These are phyloP conservation scores for Sarcocystis neurona DNA, from an alignment of 169 alveolate genomes.

Conservation along the genomic window DNA sequence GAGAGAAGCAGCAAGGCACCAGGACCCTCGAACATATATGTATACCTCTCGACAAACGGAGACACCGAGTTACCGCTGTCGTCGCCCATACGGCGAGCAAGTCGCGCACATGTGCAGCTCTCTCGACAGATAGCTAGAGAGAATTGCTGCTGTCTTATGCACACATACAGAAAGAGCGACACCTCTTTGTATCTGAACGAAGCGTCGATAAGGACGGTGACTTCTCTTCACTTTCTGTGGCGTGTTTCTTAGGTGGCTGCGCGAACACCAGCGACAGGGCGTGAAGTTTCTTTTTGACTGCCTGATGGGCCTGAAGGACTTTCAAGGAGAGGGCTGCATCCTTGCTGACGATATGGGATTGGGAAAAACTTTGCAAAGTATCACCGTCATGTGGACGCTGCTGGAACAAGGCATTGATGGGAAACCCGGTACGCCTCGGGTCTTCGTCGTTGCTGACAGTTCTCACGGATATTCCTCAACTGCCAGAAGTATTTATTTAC, in stretches of 20 bases:
- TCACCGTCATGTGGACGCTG: slow-evolving; percentile 87
- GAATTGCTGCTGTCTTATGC: too few species aligned
- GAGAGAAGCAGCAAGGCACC: too few species aligned
- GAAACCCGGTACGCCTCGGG: slow-evolving; percentile 46
- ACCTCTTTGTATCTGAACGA: too few species aligned
- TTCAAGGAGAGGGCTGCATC: slow-evolving; percentile 87
- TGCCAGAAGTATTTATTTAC: too few species aligned
- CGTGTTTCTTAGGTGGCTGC: slow-evolving; percentile 48
- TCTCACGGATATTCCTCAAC: not conserved
- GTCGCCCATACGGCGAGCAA: too few species aligned
- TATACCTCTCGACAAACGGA: too few species aligned
- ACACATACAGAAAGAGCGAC: too few species aligned
- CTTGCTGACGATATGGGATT: slow-evolving; percentile 93
- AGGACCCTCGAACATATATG: too few species aligned
- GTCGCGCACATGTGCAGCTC: too few species aligned
- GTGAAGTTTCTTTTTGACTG: slow-evolving; percentile 89
- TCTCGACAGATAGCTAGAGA: too few species aligned
- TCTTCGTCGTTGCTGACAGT: not conserved
- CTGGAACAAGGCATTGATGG: slow-evolving; percentile 84
- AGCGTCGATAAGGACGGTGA: too few species aligned
- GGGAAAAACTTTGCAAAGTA: slow-evolving; percentile 89
- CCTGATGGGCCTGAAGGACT: slow-evolving; percentile 87
- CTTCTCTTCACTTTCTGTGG: not conserved
- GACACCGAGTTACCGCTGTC: too few species aligned
- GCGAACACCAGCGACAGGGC: slow-evolving; percentile 81